Base-by-base conservation (phyloP, 352 stramenopile genomes). In the Pythium volutum region DNA sequence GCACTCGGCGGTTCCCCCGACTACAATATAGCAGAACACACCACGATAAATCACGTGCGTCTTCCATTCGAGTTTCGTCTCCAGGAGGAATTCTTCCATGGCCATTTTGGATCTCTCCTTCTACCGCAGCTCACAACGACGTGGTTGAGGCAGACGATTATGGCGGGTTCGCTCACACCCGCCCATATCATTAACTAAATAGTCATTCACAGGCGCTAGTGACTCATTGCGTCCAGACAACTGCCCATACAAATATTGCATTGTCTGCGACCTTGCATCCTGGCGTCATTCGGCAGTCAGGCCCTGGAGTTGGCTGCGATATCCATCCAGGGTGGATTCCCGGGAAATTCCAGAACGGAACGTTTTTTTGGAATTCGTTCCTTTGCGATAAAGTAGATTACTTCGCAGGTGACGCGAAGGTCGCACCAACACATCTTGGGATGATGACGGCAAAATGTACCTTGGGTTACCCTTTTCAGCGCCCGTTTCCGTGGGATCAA, bases 21-120 rank as follows among this genome's bases (percentile, higher is more conserved):
- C 41, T 51, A 61, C 41, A 61, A 61, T 61, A 59, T 29, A 55
- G 42, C 36, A 46, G 51, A 33, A 22, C 34, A 53, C 27, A 53
- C 42, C 2, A 2, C 4, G 5, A 42, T 11, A 42, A 15, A 42
- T 16, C 33, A 14, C 7, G 33, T 14, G 12, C 33, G 12, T 38
- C 12, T n/a, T n/a, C 12, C 31, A 8, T 11, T 36, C 31, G 31
- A 14, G 31, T 9, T 36, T 36, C 31, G 9, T 11, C 31, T 36
- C 5, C 31, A 36, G 12, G 5, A 1, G 31, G 1, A 36, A 36
- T 14, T 36, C 31, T 36, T 36, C 31, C 31, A 36, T 36, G 31
- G 31, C 31, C 31, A 36, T 36, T 45, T 45, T 7, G 15, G 42
- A 49, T 18, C 22, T 29, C 42, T 16, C n/a, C n/a, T n/a, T n/a